Percentiles rank a stretch among this genome's conserved stretches.
phyloP scores from a whole-genome alignment of 768 basidiomycete species.

The Leccinellum albellum region DNA sequence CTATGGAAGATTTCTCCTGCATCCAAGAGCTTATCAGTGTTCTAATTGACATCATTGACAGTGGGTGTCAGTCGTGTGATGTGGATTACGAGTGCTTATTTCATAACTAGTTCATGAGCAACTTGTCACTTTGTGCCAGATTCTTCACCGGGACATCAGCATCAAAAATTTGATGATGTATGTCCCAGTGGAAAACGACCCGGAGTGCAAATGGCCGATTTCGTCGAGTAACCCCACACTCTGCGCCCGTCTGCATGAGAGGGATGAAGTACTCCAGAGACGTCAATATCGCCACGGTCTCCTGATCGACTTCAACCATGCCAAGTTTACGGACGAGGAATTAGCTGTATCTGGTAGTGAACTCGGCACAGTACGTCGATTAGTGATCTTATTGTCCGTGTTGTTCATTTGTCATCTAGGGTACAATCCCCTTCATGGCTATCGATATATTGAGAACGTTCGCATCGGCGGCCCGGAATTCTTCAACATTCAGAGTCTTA shows the following conservation, averaged over 20 bases:
- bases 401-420: not conserved
- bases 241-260: not conserved
- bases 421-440: constrained; percentile 6
- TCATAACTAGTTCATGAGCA: not conserved
- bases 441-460: not conserved
- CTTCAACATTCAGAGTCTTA: not conserved
- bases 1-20: not conserved
- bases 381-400: too few species aligned
- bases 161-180: not conserved
- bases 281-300: not conserved
- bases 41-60: not conserved
- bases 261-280: not conserved
- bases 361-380: not conserved
- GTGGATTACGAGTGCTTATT: not conserved
- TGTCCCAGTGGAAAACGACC: not conserved
- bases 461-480: not conserved
- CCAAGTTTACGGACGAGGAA: not conserved
- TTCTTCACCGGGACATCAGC: not conserved
- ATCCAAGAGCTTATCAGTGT: not conserved
- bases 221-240: not conserved
- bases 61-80: not conserved
- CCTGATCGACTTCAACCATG: constrained; percentile 2
- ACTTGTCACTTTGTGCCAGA: not conserved
- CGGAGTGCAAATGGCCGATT: not conserved
- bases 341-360: not conserved